Conservation (phyloP, 2,329 filamentous ascomycete species). For the Tricladium varicosporioides region DNA sequence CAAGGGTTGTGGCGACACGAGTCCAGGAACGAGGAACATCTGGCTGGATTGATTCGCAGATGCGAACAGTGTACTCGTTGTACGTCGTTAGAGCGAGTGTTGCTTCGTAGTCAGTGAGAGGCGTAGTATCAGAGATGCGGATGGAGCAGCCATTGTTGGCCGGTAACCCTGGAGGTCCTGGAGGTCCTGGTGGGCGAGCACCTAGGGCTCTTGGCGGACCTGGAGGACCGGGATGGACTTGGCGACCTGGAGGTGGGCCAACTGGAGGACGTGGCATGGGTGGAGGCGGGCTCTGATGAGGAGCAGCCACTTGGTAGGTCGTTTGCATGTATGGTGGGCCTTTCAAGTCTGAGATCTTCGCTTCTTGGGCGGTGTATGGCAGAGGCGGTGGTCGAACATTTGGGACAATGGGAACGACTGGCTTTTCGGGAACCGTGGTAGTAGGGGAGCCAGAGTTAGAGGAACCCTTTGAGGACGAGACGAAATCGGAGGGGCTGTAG, state of each 20-base stretch:
- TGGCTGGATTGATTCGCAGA: not conserved
- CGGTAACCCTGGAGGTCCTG: not conserved
- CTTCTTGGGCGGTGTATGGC: not conserved
- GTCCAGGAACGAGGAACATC: constrained; percentile 11
- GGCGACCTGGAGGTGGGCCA: not conserved
- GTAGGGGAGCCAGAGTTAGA: not conserved
- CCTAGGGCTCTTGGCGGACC: not conserved
- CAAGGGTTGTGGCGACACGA: constrained; percentile 15
- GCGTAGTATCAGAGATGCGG: constrained; percentile 10
- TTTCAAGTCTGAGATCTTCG: not conserved
- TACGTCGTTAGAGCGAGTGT: constrained; percentile 20
- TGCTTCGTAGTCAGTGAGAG: constrained; percentile 15
- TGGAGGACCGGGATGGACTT: not conserved
- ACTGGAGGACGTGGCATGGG: not conserved
- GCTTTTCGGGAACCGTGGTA: not conserved
- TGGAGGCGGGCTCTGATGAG: not conserved
- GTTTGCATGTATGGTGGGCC: not conserved
- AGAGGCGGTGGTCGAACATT: constrained; percentile 1
- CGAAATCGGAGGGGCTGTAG: not conserved
- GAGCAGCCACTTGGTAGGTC: too few species aligned
- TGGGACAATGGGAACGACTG: not conserved
- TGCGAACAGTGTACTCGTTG: constrained; percentile 22
- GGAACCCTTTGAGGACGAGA: not conserved
- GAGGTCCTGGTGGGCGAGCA: not conserved
- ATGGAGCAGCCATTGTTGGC: not conserved